A percentile compares a stretch with the other conserved stretches of the same genome.
Evolutionary conservation across 2,329 filamentous ascomycete genomes (phyloP).

Genomic region (Diaporthe destruens): DNA sequence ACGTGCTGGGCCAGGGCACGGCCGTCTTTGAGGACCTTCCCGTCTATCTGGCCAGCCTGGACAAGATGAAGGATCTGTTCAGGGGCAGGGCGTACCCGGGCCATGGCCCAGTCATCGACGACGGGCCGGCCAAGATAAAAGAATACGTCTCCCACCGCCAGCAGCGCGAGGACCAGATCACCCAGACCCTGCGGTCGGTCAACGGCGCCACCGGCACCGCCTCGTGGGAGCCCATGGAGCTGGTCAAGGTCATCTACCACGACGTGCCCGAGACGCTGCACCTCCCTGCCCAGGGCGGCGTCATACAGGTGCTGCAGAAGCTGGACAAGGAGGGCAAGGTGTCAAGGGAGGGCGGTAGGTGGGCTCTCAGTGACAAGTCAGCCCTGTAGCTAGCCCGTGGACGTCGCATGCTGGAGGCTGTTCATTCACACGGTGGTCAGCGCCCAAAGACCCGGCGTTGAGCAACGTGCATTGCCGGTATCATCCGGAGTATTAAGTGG

Average conservation of each 20-base stretch:
- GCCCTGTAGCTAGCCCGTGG: slow-evolving; percentile 51
- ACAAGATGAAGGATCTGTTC: slow-evolving; percentile 72
- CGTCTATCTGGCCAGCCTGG: slow-evolving; percentile 71
- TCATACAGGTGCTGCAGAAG: slow-evolving; percentile 85
- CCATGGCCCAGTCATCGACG: slow-evolving; percentile 83
- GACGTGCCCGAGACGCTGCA: slow-evolving; percentile 83
- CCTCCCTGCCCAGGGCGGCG: slow-evolving; percentile 79
- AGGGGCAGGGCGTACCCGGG: slow-evolving; percentile 84
- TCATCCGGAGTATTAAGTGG: no score
- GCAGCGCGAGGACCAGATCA: slow-evolving; percentile 82
- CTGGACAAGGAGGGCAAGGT: slow-evolving; percentile 80
- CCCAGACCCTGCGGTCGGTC: slow-evolving; percentile 70
- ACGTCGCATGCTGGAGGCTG: neutral
- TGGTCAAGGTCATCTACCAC: slow-evolving; percentile 90
- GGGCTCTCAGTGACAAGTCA: slow-evolving; percentile 59
- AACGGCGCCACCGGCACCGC: slow-evolving; percentile 45
- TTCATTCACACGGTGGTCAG: no score
- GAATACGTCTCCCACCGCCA: slow-evolving; percentile 89
- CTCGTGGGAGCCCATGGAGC: slow-evolving; percentile 78
- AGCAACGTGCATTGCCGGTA: no score
- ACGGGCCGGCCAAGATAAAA: slow-evolving; percentile 77
- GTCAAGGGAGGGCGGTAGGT: slow-evolving; percentile 52
- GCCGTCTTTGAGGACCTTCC: slow-evolving; percentile 78
- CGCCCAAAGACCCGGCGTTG: slow-evolving; percentile 16
- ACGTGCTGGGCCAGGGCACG: slow-evolving; percentile 80